These are phyloP conservation scores for Saccharomycopsis fodiens DNA, from an alignment of 805 yeast genomes.

Conservation along the genomic window DNA sequence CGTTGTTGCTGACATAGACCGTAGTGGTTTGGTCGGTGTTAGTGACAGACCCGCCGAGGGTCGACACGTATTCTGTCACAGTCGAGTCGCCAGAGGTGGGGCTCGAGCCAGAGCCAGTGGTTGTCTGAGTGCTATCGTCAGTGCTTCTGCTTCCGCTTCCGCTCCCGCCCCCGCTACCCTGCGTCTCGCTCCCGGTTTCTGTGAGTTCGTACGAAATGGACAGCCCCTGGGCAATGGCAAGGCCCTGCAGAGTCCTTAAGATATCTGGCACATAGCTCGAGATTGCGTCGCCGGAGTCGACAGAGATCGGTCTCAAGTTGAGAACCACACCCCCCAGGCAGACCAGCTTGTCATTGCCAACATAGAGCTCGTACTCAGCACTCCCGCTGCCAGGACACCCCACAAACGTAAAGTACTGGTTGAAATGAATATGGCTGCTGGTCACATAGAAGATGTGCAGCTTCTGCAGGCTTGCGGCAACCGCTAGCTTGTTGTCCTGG, in stretches of 20 bases:
- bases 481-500: constrained; percentile 4
- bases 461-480: constrained; percentile 1
- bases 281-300: constrained; percentile 5
- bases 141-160: background rate
- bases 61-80: background rate
- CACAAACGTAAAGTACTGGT: constrained; percentile 13
- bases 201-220: constrained; percentile 8
- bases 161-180: background rate
- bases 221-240: constrained; percentile 13
- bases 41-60: background rate
- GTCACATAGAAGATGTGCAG: constrained; percentile 17
- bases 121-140: constrained; percentile 1
- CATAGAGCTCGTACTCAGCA: constrained; percentile 8
- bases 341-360: constrained; percentile 12
- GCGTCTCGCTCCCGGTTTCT: background rate
- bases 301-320: constrained; percentile 17
- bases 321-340: constrained; percentile 9
- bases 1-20: constrained; percentile 6
- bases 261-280: constrained; percentile 12
- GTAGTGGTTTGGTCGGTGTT: background rate
- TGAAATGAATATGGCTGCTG: constrained; percentile 12
- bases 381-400: constrained; percentile 12
- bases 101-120: background rate
- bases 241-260: constrained; percentile 14
- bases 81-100: background rate